Base-by-base conservation (phyloP, 352 stramenopile species). In the Phytophthora hybrid region DNA sequence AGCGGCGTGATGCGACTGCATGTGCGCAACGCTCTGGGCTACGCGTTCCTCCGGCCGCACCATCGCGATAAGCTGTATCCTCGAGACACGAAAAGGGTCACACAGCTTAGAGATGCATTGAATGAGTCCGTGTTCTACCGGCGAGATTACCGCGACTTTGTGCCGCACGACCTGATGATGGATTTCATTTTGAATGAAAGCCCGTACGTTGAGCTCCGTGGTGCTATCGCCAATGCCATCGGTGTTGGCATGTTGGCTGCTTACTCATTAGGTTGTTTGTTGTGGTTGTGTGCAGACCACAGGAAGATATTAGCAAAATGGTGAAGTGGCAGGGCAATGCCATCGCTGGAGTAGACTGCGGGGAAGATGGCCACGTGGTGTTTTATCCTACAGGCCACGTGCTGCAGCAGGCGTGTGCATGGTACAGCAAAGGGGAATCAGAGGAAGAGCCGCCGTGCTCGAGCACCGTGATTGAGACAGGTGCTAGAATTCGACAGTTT, bases 271-370 rank as follows among this genome's bases (percentile, higher is more conserved):
- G 8, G 14, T 16, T 52, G 18, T 5, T 23, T 56, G 18, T 21
- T 66, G 49, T 7, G 21, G 9, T n/a, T 53, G 51, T 9, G 23
- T 55, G 51, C 32, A 87, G 72, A 19, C 47, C 46, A 1, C 64
- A 83, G 37, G 74, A 76, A 29, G 68, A 74, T 52, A 65, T 54
- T 14, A 44, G 60, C 19, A 63, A 63, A 14, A 55, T 90, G 14
- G 79, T 81, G 11, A 85, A 83, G 59, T 88, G 81, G 77, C 87
- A 94, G 63, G 83, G 87, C 69, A 94, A 94, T 68, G 81, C 81
- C 32, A 74, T 94, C 46, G 61, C 82, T 34, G 87, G 84, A 44
- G 66, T 82, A 9, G 66, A 78, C 39, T 65, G 69, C 34, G 74
- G 62, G 8, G 53, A 63, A 2, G 62, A 79, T 7, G 75, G 71